These are phyloP conservation scores for Hypholoma fasciculare DNA, from an alignment of 768 basidiomycete species.

Conservation along the genomic window DNA sequence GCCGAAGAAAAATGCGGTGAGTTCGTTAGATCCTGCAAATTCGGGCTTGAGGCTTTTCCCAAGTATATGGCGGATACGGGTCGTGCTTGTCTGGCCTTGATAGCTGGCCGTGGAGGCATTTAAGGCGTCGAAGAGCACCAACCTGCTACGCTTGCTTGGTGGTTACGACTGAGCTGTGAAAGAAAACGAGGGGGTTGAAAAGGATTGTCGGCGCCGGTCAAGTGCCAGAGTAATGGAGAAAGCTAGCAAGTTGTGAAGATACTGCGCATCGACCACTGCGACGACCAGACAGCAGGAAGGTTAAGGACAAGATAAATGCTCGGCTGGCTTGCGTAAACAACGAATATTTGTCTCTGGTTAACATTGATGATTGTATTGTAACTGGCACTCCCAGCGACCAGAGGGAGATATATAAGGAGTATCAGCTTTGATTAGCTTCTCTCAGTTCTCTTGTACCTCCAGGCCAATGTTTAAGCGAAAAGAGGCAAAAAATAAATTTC, in stretches of 20 bases:
- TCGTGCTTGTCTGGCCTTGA: constrained; percentile 31
- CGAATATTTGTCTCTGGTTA: constrained; percentile 2
- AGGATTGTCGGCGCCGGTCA: constrained; percentile 17
- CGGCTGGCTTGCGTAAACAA: background rate
- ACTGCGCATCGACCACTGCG: constrained; percentile 32
- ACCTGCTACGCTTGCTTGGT: constrained; percentile 8
- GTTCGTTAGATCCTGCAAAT: constrained; percentile 20
- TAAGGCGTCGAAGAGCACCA: constrained; percentile 7
- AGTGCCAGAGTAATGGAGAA: background rate
- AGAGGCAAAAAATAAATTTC: too few relatives aligned
- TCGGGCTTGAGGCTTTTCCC: constrained; percentile 28
- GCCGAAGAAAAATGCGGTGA: constrained; percentile 23
- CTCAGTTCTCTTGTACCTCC: too few relatives aligned
- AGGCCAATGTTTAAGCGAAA: too few relatives aligned
- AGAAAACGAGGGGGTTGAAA: constrained; percentile 18
- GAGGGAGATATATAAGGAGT: background rate
- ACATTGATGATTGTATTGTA: background rate
- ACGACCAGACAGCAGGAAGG: constrained; percentile 19
- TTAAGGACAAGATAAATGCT: constrained; percentile 2
- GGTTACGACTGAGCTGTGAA: constrained; percentile 12
- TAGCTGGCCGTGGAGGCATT: constrained; percentile 40
- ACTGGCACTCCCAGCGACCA: background rate
- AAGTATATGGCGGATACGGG: constrained; percentile 45
- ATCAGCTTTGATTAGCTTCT: too few relatives aligned
- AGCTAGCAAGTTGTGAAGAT: constrained; percentile 21